These are phyloP conservation scores for Metschnikowia peoriensis DNA, from an alignment of 805 yeast species.

Conservation along the genomic window DNA sequence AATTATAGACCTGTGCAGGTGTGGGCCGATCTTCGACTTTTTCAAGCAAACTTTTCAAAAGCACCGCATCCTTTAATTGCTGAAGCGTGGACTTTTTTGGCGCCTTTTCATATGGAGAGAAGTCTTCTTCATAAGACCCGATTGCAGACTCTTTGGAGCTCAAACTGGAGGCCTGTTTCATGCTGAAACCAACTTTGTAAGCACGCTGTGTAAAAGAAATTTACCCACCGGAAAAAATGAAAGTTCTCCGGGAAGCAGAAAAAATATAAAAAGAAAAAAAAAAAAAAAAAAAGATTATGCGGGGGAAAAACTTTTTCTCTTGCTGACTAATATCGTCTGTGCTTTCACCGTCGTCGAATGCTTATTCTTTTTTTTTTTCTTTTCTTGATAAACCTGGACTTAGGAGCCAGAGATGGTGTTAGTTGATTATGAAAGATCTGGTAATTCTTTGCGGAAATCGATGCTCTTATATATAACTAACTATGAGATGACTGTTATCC, in stretches of 20 bases:
- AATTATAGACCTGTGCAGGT: constrained; percentile 37
- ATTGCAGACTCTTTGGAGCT: constrained; percentile 5
- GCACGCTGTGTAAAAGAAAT: not conserved
- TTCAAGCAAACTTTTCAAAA: constrained; percentile 24
- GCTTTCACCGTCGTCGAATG: not conserved
- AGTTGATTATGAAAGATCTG: not conserved
- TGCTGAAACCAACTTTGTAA: not conserved
- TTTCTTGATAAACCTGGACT: not conserved
- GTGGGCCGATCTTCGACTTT: constrained; percentile 40
- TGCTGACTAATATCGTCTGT: not conserved
- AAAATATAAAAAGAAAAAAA: too few species aligned
- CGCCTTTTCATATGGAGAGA: constrained; percentile 1
- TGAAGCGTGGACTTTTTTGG: constrained; percentile 7
- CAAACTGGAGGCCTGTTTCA: not conserved
- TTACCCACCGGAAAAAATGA: not conserved
- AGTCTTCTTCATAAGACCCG: constrained; percentile 1
- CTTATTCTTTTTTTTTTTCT: too few species aligned
- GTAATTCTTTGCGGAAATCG: not conserved
- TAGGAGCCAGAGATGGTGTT: not conserved
- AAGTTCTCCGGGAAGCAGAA: not conserved
- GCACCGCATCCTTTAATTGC: constrained; percentile 14
- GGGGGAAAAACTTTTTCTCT: too few species aligned
- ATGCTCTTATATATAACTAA: not conserved
- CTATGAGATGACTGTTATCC: not conserved
- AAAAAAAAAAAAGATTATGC: too few species aligned